Evolutionary conservation across 306 rosid species (phyloP), one percentile per base, ranked within the genome.

Genomic region (Neltuma alba): DNA sequence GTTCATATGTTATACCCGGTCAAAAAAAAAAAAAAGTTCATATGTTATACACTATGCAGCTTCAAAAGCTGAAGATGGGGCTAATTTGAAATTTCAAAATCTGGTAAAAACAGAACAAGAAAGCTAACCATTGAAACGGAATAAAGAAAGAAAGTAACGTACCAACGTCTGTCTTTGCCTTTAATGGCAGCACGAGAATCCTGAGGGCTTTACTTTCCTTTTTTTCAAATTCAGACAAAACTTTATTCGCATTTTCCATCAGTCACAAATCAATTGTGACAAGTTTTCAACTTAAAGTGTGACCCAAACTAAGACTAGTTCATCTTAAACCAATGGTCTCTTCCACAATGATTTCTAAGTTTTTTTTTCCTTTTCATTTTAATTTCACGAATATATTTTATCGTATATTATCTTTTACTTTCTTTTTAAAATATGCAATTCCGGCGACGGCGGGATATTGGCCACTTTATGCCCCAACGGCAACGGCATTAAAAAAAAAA

Each of bases 61-160:
- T 81, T 84, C 81, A 73, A 82, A 87, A 79, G 79, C 79, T 67
- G 81, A 78, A 80, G 58, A 52, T 41, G 37, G 66, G n/a, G 20
- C 60, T 28, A 9, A 23, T 45, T 27, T 71, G 6, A 70, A 76
- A 76, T 76, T 85, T 82, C 23, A 60, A 45, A 82, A 71, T 68
- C 20, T n/a, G 79, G 30, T 20, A 50, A 64, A 81, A 25, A 63
- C 34, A 61, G 70, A 65, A 73, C 30, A 75, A 65, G 54, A 38
- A 61, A 78, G 72, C 21, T 3, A 36, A 12, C 40, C 41, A 36
- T 63, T 44, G 36, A 50, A 71, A 74, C 54, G 57, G 75, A 64
- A 74, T 81, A 79, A 77, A 48, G 82, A 41, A 63, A 45, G 65
- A 85, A 87, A 87, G 84, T 47, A 74, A 52, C 42, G 74, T 9